Percentiles rank a stretch among this genome's conserved stretches.
phyloP scores from a whole-genome alignment of 2,329 filamentous ascomycete genomes.

The Penicillium thymicola region DNA sequence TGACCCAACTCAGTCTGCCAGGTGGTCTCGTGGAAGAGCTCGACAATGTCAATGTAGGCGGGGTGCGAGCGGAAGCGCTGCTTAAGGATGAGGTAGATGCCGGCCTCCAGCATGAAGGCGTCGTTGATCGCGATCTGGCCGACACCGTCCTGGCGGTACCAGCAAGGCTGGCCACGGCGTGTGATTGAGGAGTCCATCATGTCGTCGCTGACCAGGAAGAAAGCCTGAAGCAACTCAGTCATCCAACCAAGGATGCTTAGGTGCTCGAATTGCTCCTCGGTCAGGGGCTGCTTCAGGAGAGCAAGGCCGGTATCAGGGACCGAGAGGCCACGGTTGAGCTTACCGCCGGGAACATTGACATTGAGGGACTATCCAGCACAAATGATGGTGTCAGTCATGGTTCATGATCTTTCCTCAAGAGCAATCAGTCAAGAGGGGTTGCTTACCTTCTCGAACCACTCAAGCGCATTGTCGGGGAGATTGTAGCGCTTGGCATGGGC shows the following conservation, averaged over 20 bases:
- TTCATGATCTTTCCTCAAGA: background rate
- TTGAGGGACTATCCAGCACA: conserved; percentile 63
- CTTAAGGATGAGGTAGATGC: conserved; percentile 88
- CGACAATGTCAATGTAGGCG: conserved; percentile 83
- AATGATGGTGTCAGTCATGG: conserved; percentile 3
- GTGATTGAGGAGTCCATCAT: conserved; percentile 98
- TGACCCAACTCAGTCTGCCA: conserved; percentile 96
- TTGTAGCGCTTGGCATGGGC: conserved; percentile 78
- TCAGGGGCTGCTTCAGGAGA: conserved; percentile 69
- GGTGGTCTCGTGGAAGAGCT: conserved; percentile 93
- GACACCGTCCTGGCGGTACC: conserved; percentile 86
- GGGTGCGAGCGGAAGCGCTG: conserved; percentile 89
- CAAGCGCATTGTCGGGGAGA: conserved; percentile 71
- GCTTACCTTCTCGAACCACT: conserved; percentile 80
- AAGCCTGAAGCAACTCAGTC: conserved; percentile 96
- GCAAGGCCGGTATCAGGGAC: conserved; percentile 86
- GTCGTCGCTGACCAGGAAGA: conserved; percentile 97
- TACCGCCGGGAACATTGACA: conserved; percentile 85
- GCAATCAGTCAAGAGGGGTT: background rate
- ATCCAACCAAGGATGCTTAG: conserved; percentile 90
- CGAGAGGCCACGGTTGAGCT: conserved; percentile 98
- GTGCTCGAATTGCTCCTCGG: conserved; percentile 80
- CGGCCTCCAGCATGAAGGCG: conserved; percentile 87
- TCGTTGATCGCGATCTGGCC: conserved; percentile 99
- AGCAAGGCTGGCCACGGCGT: conserved; percentile 89